Percentiles rank a stretch among this genome's conserved stretches.
phyloP scores from a whole-genome alignment of 2,329 filamentous ascomycete species.

The Arthrobotrys entomopaga region DNA sequence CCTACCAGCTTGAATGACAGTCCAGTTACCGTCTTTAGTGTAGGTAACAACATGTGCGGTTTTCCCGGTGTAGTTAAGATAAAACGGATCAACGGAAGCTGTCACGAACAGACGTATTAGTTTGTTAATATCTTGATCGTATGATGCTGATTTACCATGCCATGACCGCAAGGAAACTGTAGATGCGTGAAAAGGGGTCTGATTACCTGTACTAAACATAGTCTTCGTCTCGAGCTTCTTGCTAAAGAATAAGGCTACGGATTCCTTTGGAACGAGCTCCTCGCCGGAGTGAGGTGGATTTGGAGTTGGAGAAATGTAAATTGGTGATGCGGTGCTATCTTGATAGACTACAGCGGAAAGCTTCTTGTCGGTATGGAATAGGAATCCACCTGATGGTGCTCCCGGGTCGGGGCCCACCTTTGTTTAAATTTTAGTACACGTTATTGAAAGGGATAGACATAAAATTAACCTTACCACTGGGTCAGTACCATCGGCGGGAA shows the following conservation, averaged over 20 bases:
- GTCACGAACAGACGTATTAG: not conserved
- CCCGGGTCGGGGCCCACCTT: slow-evolving; percentile 4
- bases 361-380: slow-evolving; percentile 12
- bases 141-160: no score
- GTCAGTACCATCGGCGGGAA: slow-evolving; percentile 4
- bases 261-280: slow-evolving; percentile 8
- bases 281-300: slow-evolving; percentile 10
- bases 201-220: slow-evolving; percentile 7
- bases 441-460: no score
- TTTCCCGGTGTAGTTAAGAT: slow-evolving; percentile 12
- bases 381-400: not conserved
- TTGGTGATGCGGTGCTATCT: slow-evolving; percentile 3
- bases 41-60: not conserved
- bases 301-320: slow-evolving; percentile 11
- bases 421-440: not conserved
- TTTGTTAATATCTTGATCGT: no score
- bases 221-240: slow-evolving; percentile 13
- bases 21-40: slow-evolving; percentile 10
- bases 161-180: no score
- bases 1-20: slow-evolving; percentile 9
- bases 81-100: slow-evolving; percentile 6
- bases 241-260: slow-evolving; percentile 11
- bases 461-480: slow-evolving; percentile 6
- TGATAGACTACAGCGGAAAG: slow-evolving; percentile 13
- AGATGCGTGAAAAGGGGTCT: not conserved